phyloP scores from a whole-genome alignment of 768 basidiomycete genomes.

The Russula sp. region DNA sequence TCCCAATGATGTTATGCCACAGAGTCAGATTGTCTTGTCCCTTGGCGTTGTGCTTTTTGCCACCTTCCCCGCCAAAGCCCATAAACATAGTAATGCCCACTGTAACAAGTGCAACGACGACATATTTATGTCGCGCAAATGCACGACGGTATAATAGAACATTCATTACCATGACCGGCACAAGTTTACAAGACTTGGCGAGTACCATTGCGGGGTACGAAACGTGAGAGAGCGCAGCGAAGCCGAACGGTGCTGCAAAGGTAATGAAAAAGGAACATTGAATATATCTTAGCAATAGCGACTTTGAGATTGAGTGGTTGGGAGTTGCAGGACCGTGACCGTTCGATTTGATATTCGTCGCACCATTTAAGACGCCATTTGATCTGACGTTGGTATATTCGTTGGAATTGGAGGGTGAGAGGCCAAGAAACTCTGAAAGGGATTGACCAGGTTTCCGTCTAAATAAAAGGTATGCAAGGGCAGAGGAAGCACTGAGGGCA shows the following conservation, averaged over 20 bases:
- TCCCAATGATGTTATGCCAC: conserved; percentile 60
- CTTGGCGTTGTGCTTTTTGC: conserved; percentile 30
- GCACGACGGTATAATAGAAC: conserved; percentile 87
- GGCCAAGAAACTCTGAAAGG: conserved; percentile 52
- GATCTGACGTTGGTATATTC: conserved; percentile 20
- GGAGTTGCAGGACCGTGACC: conserved; percentile 28
- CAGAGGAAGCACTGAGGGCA: conserved; percentile 64
- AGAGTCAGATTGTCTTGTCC: conserved; percentile 33
- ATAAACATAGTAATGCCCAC: conserved; percentile 90
- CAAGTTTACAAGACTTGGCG: conserved; percentile 98
- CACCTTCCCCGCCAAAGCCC: conserved; percentile 66
- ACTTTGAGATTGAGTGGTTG: conserved; percentile 29
- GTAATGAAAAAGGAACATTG: conserved; percentile 87
- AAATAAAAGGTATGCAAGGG: conserved; percentile 65
- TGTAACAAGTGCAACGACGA: conserved; percentile 92
- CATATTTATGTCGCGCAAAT: conserved; percentile 91
- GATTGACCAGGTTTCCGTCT: conserved; percentile 50
- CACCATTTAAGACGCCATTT: conserved; percentile 31
- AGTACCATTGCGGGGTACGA: conserved; percentile 99
- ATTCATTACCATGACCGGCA: conserved; percentile 98
- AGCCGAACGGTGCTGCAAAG: conserved; percentile 90
- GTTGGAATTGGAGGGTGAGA: conserved; percentile 33
- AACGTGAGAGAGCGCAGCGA: conserved; percentile 90
- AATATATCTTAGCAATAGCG: conserved; percentile 65
- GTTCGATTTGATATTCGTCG: conserved; percentile 27